Conservation (phyloP, 495 filamentous ascomycete genomes). For the Penicillium roqueforti region DNA sequence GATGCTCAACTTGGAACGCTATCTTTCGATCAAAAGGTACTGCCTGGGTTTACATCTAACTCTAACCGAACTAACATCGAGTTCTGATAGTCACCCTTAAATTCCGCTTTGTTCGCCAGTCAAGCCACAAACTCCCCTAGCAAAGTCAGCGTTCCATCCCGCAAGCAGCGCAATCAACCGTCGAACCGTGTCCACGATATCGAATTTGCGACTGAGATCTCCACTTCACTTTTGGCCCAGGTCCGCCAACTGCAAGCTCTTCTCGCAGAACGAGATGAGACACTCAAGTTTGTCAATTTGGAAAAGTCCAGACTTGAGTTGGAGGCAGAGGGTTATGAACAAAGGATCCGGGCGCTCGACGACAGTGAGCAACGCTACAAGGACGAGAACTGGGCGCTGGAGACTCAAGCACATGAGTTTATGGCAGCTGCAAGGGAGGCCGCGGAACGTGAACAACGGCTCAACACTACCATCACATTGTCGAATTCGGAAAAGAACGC, state of each 20-base stretch:
- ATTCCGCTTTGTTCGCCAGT: slow-evolving; percentile 75
- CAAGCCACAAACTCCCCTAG: slow-evolving; percentile 84
- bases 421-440: slow-evolving; percentile 64
- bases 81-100: slow-evolving; percentile 56
- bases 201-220: slow-evolving; percentile 93
- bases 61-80: slow-evolving; percentile 10
- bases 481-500: slow-evolving; percentile 70
- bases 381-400: slow-evolving; percentile 96
- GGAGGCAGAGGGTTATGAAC: slow-evolving; percentile 72
- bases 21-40: slow-evolving; percentile 59
- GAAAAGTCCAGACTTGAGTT: slow-evolving; percentile 76
- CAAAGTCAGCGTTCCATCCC: slow-evolving; percentile 77
- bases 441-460: slow-evolving; percentile 71
- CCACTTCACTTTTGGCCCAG: slow-evolving; percentile 81
- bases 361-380: slow-evolving; percentile 94
- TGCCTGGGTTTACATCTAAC: background rate
- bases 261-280: slow-evolving; percentile 80
- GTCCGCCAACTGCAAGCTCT: slow-evolving; percentile 82
- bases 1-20: slow-evolving; percentile 53
- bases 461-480: slow-evolving; percentile 64
- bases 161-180: slow-evolving; percentile 87
- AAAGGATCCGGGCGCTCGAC: slow-evolving; percentile 74
- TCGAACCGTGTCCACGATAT: slow-evolving; percentile 84
- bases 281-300: slow-evolving; percentile 64
- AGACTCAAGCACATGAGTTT: slow-evolving; percentile 81